Conservation (phyloP, 139 green algal genomes). For the Coccomyxa sp. region DNA sequence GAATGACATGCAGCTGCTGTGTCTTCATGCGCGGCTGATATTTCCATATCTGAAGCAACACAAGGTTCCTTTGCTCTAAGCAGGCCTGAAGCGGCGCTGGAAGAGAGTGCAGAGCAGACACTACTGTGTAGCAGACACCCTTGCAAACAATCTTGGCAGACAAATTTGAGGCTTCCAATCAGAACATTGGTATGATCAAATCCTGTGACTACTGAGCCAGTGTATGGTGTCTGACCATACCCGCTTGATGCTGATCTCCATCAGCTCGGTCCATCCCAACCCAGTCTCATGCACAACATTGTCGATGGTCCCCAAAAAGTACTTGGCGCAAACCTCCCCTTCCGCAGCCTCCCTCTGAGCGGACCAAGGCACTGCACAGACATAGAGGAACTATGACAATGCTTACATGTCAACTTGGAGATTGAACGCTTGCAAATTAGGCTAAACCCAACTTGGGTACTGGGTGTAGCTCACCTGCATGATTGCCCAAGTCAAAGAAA, state of each 20-base stretch:
- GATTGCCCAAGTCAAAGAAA: background rate
- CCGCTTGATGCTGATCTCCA: background rate
- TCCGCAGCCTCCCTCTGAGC: background rate
- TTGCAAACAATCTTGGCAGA: background rate
- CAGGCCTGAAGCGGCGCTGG: background rate
- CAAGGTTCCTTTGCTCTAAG: background rate
- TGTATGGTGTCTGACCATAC: background rate
- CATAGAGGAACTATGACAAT: background rate
- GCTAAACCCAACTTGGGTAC: background rate
- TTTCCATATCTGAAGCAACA: conserved; percentile 1
- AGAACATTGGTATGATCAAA: background rate
- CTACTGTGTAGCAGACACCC: background rate
- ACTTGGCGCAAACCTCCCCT: background rate
- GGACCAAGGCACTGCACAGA: background rate
- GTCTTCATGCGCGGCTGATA: background rate
- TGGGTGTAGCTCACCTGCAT: background rate
- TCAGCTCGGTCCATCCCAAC: background rate
- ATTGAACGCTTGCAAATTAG: background rate
- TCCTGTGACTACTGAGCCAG: too few relatives aligned
- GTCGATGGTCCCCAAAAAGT: background rate
- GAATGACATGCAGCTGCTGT: background rate
- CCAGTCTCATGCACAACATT: background rate
- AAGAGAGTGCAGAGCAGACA: background rate
- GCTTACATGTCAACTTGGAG: background rate
- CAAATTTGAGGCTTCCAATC: background rate